Conservation (phyloP, 192 early-diverging fungal genomes). For the Diversispora epigaea region DNA sequence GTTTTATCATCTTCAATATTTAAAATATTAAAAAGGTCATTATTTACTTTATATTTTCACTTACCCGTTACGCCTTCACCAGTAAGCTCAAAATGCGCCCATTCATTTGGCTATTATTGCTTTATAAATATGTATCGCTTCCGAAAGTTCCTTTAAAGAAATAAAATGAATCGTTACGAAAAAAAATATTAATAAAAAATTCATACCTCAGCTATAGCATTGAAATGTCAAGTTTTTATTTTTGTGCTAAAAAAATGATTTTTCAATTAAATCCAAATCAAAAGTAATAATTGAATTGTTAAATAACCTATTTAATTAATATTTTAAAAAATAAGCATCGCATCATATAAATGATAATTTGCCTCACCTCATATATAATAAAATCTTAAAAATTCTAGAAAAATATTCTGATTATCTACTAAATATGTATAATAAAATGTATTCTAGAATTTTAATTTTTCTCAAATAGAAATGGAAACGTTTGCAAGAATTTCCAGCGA, state of each 20-base stretch:
- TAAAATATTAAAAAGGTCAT: not conserved
- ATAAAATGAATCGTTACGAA: not conserved
- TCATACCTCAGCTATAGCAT: constrained; percentile 72
- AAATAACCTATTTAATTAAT: too few species aligned
- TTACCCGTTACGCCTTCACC: constrained; percentile 89
- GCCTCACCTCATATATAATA: too few species aligned
- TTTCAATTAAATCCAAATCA: not conserved
- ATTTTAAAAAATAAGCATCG: too few species aligned
- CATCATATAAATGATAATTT: too few species aligned
- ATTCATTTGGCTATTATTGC: constrained; percentile 69
- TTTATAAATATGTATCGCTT: constrained; percentile 81
- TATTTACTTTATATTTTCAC: not conserved
- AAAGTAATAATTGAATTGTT: too few species aligned
- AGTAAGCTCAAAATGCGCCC: constrained; percentile 95
- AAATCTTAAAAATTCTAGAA: too few species aligned
- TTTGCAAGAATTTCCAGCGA: too few species aligned
- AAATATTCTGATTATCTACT: too few species aligned
- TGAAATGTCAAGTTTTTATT: constrained; percentile 90
- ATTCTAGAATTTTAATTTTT: too few species aligned
- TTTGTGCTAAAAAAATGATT: constrained; percentile 63
- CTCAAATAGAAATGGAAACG: too few species aligned
- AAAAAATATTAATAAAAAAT: not conserved
- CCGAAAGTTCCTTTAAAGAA: constrained; percentile 64
- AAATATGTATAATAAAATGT: too few species aligned
- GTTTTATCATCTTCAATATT: constrained; percentile 91